Conservation (phyloP, 805 yeast species). For the Saccharomycopsis fermentans region DNA sequence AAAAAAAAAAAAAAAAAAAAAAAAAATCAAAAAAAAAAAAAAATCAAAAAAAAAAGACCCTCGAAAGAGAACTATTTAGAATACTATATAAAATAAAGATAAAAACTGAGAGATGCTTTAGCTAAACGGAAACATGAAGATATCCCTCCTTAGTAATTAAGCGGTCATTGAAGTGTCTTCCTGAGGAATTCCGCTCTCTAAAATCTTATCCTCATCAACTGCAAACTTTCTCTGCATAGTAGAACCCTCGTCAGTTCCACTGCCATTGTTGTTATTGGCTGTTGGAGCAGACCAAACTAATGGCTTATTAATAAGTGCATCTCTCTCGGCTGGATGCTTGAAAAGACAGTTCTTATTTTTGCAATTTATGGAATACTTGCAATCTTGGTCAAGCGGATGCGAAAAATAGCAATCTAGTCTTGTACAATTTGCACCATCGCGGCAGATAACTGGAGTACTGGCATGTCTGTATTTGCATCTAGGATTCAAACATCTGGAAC, state of each 20-base stretch:
- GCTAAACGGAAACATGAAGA: conserved; percentile 1
- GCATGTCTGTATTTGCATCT: conserved; percentile 84
- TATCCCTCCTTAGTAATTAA: conserved; percentile 4
- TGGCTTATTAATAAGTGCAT: conserved; percentile 23
- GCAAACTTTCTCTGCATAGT: conserved; percentile 63
- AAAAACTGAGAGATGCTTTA: neutral
- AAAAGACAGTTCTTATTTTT: conserved; percentile 60
- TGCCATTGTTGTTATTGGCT: conserved; percentile 21
- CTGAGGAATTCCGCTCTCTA: conserved; percentile 55
- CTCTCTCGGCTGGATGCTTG: conserved; percentile 76
- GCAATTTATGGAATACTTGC: conserved; percentile 74
- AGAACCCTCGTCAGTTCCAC: conserved; percentile 17
- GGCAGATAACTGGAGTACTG: conserved; percentile 58
- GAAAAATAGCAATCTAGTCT: conserved; percentile 74
- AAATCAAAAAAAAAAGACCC: no score
- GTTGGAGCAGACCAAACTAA: conserved; percentile 29
- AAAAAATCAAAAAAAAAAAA: no score
- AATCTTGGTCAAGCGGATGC: conserved; percentile 71
- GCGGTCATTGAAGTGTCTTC: conserved; percentile 20
- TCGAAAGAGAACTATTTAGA: no score
- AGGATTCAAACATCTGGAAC: conserved; percentile 62
- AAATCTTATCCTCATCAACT: conserved; percentile 60
- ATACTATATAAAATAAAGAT: no score
- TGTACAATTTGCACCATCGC: conserved; percentile 70
- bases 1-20: no score